Evolutionary conservation across 148 eudicot genomes (phyloP).

Genomic region (Heliosperma pusillum): DNA sequence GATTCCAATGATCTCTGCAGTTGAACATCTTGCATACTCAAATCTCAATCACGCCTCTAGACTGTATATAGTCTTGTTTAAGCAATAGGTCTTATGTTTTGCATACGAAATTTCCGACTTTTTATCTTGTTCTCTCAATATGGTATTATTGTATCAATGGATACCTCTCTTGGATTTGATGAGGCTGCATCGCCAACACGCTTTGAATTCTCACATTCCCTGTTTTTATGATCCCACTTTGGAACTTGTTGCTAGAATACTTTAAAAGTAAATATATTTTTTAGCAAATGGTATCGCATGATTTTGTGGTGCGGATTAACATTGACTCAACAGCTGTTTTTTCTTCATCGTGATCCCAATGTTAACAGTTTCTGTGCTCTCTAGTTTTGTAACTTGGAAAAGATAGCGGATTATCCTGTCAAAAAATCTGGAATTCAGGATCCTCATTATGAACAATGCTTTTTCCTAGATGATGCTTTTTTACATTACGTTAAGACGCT

Average conservation of each 20-base stretch:
- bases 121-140: no score
- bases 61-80: background rate
- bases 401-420: background rate
- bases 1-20: background rate
- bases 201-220: background rate
- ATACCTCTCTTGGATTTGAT: background rate
- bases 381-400: background rate
- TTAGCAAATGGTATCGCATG: background rate
- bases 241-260: conserved; percentile 11
- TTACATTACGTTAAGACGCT: background rate
- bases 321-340: background rate
- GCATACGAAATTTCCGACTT: no score
- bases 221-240: conserved; percentile 14
- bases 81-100: background rate
- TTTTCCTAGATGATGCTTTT: background rate
- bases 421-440: background rate
- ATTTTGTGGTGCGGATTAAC: background rate
- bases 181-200: background rate
- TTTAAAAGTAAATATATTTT: background rate
- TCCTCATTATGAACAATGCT: background rate
- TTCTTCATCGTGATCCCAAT: conserved; percentile 3
- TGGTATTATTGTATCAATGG: background rate
- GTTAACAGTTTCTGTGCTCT: background rate
- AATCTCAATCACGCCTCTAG: no score
- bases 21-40: background rate